A percentile compares a stretch with the other conserved stretches of the same genome.
Conservation (phyloP, 2,329 filamentous ascomycete genomes). For the Sporothrix pallida region DNA sequence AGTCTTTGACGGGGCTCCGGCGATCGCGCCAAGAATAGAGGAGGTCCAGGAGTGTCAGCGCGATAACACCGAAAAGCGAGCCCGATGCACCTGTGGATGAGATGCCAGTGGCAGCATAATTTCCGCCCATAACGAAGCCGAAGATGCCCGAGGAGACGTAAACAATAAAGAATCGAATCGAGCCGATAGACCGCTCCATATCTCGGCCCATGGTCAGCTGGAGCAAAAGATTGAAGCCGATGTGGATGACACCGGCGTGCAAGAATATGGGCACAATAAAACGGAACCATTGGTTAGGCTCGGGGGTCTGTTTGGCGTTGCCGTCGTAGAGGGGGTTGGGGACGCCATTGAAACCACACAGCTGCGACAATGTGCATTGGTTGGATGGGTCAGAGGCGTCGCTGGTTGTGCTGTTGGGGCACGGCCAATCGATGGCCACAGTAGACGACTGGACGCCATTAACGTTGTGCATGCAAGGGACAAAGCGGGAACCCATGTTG, state of each 20-base stretch:
- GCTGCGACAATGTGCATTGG: constrained; percentile 74
- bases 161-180: constrained; percentile 84
- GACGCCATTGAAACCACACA: constrained; percentile 84
- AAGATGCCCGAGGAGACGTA: constrained; percentile 94
- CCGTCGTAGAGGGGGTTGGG: constrained; percentile 68
- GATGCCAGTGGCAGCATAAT: constrained; percentile 82
- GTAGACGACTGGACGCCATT: constrained; percentile 63
- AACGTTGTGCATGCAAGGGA: constrained; percentile 92
- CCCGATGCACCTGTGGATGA: constrained; percentile 90
- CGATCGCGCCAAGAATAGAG: constrained; percentile 91
- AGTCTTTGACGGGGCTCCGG: constrained; percentile 75
- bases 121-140: constrained; percentile 92
- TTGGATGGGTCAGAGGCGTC: constrained; percentile 55
- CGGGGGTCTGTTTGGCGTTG: constrained; percentile 56
- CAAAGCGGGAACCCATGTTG: constrained; percentile 93
- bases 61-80: constrained; percentile 88
- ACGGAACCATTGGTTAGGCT: constrained; percentile 93
- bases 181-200: constrained; percentile 89
- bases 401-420: constrained; percentile 75
- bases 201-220: constrained; percentile 89
- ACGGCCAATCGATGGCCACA: constrained; percentile 68
- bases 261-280: constrained; percentile 97
- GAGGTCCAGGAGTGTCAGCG: constrained; percentile 84
- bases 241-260: constrained; percentile 91
- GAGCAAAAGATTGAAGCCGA: constrained; percentile 91